A percentile compares a stretch with the other conserved stretches of the same genome.
Evolutionary conservation across 306 rosid genomes (phyloP).

Genomic region (Casuarina glauca): DNA sequence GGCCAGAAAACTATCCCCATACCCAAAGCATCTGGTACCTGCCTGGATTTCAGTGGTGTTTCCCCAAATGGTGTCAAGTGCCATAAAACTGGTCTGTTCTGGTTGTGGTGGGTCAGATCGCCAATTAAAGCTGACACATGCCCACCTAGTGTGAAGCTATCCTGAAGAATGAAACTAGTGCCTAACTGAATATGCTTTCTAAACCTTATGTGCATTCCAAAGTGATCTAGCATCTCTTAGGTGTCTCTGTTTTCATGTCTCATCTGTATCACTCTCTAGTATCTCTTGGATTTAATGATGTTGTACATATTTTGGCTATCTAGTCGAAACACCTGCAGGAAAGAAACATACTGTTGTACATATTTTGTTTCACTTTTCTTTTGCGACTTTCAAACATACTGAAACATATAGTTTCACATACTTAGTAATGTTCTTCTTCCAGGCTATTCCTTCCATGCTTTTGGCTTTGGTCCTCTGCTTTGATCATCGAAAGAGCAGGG

Average conservation of each 20-base stretch:
- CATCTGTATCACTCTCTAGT: background rate
- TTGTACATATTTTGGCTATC: background rate
- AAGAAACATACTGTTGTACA: background rate
- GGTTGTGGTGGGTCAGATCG: background rate
- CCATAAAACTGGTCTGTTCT: background rate
- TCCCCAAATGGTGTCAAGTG: background rate
- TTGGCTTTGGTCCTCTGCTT: constrained; percentile 92
- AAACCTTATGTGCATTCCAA: background rate
- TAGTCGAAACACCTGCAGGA: background rate
- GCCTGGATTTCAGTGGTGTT: background rate
- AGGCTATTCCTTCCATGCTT: constrained; percentile 98
- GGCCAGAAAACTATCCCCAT: background rate
- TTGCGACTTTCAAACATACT: background rate
- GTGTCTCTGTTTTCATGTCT: background rate
- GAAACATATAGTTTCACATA: too few species aligned
- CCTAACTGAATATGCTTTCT: background rate
- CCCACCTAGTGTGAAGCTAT: background rate
- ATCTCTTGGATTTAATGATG: background rate
- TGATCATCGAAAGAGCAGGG: constrained; percentile 80
- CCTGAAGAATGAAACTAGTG: background rate
- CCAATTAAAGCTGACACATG: background rate
- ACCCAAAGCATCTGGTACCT: background rate
- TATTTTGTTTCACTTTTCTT: constrained; percentile 5
- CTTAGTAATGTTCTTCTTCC: constrained; percentile 19
- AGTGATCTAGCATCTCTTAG: background rate